A percentile compares a stretch with the other conserved stretches of the same genome.
Evolutionary conservation across 2,329 filamentous ascomycete species (phyloP).

Genomic region (Helotiales sp.): DNA sequence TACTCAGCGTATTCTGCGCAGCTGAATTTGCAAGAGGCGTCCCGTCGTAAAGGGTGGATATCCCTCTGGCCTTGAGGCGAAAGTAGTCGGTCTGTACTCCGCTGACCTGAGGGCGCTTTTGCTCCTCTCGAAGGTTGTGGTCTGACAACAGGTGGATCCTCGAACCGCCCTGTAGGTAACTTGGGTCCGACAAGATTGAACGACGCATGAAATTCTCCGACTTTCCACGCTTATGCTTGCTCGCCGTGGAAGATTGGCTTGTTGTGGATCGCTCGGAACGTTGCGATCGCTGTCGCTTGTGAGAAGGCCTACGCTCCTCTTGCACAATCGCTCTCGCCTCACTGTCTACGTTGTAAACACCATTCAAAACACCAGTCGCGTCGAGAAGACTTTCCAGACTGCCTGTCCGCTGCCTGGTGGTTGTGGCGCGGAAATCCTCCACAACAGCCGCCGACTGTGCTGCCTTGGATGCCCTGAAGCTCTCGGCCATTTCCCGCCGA

Average conservation of each 20-base stretch:
- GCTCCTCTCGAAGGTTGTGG: conserved; percentile 34
- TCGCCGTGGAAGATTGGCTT: conserved; percentile 27
- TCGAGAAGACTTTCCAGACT: conserved; percentile 39
- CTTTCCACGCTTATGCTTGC: conserved; percentile 32
- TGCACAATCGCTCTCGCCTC: conserved; percentile 32
- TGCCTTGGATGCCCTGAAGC: conserved; percentile 34
- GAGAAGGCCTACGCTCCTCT: conserved; percentile 14
- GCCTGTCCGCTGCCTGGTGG: conserved; percentile 26
- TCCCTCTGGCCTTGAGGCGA: conserved; percentile 44
- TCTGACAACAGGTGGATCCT: conserved; percentile 39
- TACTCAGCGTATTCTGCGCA: conserved; percentile 33
- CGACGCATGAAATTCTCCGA: conserved; percentile 37
- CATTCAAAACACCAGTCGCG: conserved; percentile 36
- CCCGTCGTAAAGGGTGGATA: conserved; percentile 40
- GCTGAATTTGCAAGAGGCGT: conserved; percentile 41
- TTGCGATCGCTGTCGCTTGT: conserved; percentile 32
- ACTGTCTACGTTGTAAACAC: conserved; percentile 32
- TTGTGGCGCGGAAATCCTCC: conserved; percentile 41
- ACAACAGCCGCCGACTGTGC: conserved; percentile 38
- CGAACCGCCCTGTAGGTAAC: conserved; percentile 40
- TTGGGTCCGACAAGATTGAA: conserved; percentile 41
- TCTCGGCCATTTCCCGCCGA: conserved; percentile 39
- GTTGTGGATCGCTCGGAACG: conserved; percentile 28
- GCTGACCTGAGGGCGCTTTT: conserved; percentile 35
- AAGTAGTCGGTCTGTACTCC: conserved; percentile 46